phyloP scores from a whole-genome alignment of 495 filamentous ascomycete genomes.

The Emericellopsis terricola region DNA sequence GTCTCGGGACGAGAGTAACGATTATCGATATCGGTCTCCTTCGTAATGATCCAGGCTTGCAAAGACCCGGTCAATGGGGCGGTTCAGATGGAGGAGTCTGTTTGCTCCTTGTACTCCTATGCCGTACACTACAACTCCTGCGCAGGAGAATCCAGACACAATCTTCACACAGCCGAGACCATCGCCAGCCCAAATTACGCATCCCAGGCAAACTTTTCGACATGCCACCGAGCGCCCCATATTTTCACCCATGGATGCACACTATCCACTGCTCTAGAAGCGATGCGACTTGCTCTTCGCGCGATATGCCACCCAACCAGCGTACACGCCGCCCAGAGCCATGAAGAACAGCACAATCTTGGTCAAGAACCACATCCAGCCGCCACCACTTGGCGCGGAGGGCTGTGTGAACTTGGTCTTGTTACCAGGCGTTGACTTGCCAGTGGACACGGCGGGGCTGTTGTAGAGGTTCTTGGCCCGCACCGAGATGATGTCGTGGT shows the following conservation, averaged over 20 bases:
- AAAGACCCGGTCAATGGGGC: not conserved
- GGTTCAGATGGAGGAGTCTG: not conserved
- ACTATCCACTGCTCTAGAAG: no score
- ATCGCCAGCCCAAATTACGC: no score
- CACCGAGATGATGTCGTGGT: conserved; percentile 91
- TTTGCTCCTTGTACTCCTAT: no score
- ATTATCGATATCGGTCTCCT: no score
- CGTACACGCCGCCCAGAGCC: conserved; percentile 56
- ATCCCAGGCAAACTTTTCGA: no score
- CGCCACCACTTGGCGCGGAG: conserved; percentile 30
- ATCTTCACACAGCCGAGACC: no score
- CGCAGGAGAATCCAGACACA: not conserved
- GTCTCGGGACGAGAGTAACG: no score
- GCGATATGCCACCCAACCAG: conserved; percentile 70
- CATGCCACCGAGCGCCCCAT: no score
- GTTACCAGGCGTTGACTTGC: conserved; percentile 9
- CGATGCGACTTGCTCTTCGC: conserved; percentile 50
- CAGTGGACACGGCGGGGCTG: conserved; percentile 24
- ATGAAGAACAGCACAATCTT: conserved; percentile 62
- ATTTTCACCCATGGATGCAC: no score
- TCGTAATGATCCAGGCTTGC: no score
- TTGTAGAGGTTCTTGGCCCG: conserved; percentile 78
- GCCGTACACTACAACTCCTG: no score
- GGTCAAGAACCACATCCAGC: conserved; percentile 88
- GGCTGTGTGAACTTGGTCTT: conserved; percentile 11